These are phyloP conservation scores for Tylopilus felleus DNA, from an alignment of 768 basidiomycete genomes.

Conservation along the genomic window DNA sequence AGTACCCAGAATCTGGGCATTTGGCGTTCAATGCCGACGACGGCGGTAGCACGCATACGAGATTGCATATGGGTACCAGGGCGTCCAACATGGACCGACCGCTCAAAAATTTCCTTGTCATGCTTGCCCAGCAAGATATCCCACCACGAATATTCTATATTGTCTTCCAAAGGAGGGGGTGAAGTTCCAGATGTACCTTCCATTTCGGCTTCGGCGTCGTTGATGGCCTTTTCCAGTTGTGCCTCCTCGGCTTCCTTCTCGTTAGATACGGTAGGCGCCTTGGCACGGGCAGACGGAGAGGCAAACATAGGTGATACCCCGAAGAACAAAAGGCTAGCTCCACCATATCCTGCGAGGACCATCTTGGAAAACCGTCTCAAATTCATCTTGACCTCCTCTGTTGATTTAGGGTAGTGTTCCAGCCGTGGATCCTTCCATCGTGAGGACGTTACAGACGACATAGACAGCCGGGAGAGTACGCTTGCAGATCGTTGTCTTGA, in stretches of 20 bases:
- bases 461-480: constrained; percentile 24
- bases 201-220: constrained; percentile 66
- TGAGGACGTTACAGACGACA: constrained; percentile 27
- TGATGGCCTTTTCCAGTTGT: constrained; percentile 60
- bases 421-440: constrained; percentile 23
- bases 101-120: constrained; percentile 79
- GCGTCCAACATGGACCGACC: constrained; percentile 39
- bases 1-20: constrained; percentile 88
- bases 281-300: constrained; percentile 22
- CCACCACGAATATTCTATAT: constrained; percentile 72
- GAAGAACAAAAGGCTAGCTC: constrained; percentile 77
- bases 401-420: constrained; percentile 32
- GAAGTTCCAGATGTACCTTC: constrained; percentile 38
- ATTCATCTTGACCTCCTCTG: constrained; percentile 58
- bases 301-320: constrained; percentile 48
- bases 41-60: constrained; percentile 54
- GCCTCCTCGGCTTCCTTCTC: constrained; percentile 57
- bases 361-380: constrained; percentile 80
- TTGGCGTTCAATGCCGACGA: constrained; percentile 61
- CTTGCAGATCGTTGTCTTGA: constrained; percentile 31
- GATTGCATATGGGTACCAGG: constrained; percentile 23
- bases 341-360: constrained; percentile 82
- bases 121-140: constrained; percentile 75
- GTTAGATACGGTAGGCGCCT: constrained; percentile 27
- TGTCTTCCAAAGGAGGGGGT: constrained; percentile 21